Evolutionary conservation across 306 rosid species (phyloP).

Genomic region (Albizia julibrissin): DNA sequence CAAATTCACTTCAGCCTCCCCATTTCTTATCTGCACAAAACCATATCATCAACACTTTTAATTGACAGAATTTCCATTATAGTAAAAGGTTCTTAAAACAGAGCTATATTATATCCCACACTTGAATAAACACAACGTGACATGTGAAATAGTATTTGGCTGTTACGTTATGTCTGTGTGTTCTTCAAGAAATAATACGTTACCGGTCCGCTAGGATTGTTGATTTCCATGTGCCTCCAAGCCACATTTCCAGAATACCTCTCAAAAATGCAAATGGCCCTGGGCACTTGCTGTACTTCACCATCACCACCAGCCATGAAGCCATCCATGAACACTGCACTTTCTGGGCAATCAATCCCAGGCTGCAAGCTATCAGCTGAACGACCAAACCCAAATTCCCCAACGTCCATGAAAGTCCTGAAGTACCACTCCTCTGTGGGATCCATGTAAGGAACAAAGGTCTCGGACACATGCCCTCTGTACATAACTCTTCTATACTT

Average conservation of each 20-base stretch:
- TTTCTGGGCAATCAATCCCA: conserved; percentile 67
- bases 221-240: conserved; percentile 87
- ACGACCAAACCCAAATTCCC: conserved; percentile 87
- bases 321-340: conserved; percentile 73
- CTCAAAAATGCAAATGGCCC: conserved; percentile 83
- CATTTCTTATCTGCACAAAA: conserved; percentile 68
- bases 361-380: conserved; percentile 70
- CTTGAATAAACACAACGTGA: neutral
- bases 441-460: conserved; percentile 89
- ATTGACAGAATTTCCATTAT: neutral
- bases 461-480: conserved; percentile 90
- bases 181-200: neutral
- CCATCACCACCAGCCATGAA: conserved; percentile 71
- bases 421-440: conserved; percentile 80
- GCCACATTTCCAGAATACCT: conserved; percentile 63
- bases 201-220: conserved; percentile 71
- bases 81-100: neutral
- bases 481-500: conserved; percentile 64
- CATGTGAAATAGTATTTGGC: neutral
- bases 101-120: neutral
- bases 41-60: neutral
- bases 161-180: neutral
- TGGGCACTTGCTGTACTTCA: conserved; percentile 57
- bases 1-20: conserved; percentile 62
- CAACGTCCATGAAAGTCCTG: conserved; percentile 85